Evolutionary conservation across 305 asterid species (phyloP), one percentile per base, ranked within the genome.

Genomic region (Fraxinus baroniana): DNA sequence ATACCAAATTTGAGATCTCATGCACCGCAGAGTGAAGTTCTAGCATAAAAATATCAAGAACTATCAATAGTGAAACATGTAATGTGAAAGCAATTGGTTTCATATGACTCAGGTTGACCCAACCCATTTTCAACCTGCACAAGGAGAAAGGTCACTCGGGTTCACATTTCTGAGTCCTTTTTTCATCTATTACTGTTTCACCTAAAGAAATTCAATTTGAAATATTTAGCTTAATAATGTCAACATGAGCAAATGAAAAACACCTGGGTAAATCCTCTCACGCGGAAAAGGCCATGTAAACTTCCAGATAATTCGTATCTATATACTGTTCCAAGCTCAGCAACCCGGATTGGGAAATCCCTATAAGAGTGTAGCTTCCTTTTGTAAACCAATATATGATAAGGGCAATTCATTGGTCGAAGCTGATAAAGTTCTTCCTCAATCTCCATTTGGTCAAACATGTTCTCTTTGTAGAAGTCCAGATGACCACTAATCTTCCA

Each of bases 391-490:
- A 95, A 90, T 81, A 95, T 92, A 83, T 94, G 99, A 92, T 95
- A 95, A 76, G 99, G 99, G 80, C 99, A 95, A 90, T 95, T 95
- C 99, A 95, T 95, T 12, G 99, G 98, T 75, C 99, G 95, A 84
- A 95, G 97, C 93, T 95, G 99, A 88, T 92, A 95, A 81, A 86
- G 95, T 85, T 95, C 99, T 68, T 94, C 89, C 86, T 95, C 99
- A 81, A 95, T 90, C 84, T 93, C 90, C 97, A 95, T 95, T 86
- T 94, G 98, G 32, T 93, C 97, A 86, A 90, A 95, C 99, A 95
- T 95, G 88, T 91, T 95, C 88, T 95, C 99, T 85, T 88, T 90
- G 89, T 95, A 95, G 87, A 94, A 95, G 81, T 95, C 99, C 75
- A 94, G 90, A 91, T 95, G 98, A 57, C 99, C 99, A 80, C 99